Evolutionary conservation across 495 filamentous ascomycete genomes (phyloP), one percentile per base, ranked within the genome.

Genomic region (Talaromyces wortmannii): DNA sequence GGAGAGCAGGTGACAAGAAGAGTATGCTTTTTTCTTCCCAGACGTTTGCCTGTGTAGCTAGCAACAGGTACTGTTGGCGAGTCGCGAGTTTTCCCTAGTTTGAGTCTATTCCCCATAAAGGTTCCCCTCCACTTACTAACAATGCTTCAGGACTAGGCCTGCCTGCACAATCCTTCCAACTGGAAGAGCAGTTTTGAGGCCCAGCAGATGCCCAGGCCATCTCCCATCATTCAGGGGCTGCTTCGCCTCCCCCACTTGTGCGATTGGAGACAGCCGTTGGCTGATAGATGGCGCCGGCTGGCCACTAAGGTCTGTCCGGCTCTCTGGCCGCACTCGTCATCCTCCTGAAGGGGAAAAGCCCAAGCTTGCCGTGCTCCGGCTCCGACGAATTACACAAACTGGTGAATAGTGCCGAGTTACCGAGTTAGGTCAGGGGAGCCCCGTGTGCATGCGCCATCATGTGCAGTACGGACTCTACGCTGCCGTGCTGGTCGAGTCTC

Each of bases 171-270:
- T 46, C 44, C 36, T 40, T 40, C 13, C 8, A 8, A 40, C 36
- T 40, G 36, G 8, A 13, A 40, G 23, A 40, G 36, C 36, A 40
- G 36, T 40, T 8, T 40, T 13, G 5, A 40, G 8, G 36, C 36
- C 36, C 36, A 40, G 36, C 36, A 40, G 12, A 31, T 13, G n/a
- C 23, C n/a, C 17, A 46, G 15, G 44, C 18, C 52, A 53, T 18
- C 17, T 16, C 50, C 18, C 17, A 44, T 17, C 13, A 45, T 30
- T 53, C 52, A 53, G 52, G 52, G 52, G 52, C 52, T 53, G 52
- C 44, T 52, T 53, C 52, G 32, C 36, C 3, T 18, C 15, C 52
- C 30, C 52, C 52, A 53, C 52, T 46, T 46, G 29, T 16, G 29
- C 23, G 45, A 31, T n/a, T 15, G n/a, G 23, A 31, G 44, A 42